Evolutionary conservation across 148 eudicot genomes (phyloP).

Genomic region (Rhododendron kiyosumense): DNA sequence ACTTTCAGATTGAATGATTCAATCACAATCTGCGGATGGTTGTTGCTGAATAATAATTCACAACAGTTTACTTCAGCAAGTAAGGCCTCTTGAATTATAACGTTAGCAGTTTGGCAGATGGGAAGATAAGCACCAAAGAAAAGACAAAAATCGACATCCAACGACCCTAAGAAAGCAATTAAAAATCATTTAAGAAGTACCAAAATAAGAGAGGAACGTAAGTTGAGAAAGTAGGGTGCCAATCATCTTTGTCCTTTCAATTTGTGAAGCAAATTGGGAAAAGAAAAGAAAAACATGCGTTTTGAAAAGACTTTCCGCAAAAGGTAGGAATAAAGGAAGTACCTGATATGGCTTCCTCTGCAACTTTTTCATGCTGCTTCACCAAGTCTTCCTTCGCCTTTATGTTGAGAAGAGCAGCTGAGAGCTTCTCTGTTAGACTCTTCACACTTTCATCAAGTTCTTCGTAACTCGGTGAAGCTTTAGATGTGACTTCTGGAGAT

Average conservation of each 20-base stretch:
- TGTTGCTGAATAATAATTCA: not conserved
- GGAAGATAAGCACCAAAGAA: not conserved
- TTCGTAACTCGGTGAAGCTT: conserved; percentile 12
- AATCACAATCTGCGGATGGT: not conserved
- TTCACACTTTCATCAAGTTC: conserved; percentile 42
- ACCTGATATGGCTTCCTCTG: conserved; percentile 98
- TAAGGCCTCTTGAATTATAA: not conserved
- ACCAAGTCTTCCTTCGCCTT: conserved; percentile 80
- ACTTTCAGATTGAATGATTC: not conserved
- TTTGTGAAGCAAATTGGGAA: not conserved
- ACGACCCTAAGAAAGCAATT: not conserved
- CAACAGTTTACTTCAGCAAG: not conserved
- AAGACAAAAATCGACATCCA: not conserved
- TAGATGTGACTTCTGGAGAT: conserved; percentile 61
- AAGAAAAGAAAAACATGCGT: not conserved
- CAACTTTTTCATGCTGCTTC: conserved; percentile 87
- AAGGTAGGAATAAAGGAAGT: not conserved
- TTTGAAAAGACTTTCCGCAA: not conserved
- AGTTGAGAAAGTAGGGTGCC: not conserved
- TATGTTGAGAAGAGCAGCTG: conserved; percentile 77
- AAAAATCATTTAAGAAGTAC: not conserved
- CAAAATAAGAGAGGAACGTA: not conserved
- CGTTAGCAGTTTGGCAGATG: not conserved
- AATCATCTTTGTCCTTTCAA: not conserved
- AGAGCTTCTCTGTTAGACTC: conserved; percentile 62